Base-by-base conservation (phyloP, 1,139 yeast species). In the Protomyces macrosporus region DNA sequence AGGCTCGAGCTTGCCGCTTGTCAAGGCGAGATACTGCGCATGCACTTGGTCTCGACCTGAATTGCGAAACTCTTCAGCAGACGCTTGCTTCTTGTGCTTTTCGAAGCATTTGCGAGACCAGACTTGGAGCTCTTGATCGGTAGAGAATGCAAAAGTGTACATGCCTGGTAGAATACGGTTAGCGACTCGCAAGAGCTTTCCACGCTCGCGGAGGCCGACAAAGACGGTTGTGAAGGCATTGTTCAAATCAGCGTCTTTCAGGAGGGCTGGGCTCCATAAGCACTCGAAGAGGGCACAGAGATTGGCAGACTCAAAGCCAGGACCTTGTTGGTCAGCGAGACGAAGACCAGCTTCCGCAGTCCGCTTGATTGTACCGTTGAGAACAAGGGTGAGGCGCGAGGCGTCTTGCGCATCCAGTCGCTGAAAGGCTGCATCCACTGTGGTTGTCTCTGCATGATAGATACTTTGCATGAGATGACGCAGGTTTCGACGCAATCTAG, bases 121-220 rank as follows among this genome's bases (percentile, higher is more conserved):
- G 4, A 61, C 61, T 32, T 69, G 68, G 54, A 71, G 63, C 32
- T 67, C 70, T 1, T 66, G 62, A 39, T 72, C 72, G 14, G 53
- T 61, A 30, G 70, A 69, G 65, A 74, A 74, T 35, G 73, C 61
- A 58, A 74, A 70, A n/a, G 69, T 53, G 14, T 73, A 65, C 65
- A 73, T 68, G 1, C 73, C 76, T 0, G 76, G 75, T 6, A 70
- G 68, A 7, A 73, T 62, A 16, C 70, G 69, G 45, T 71, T 64
- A 10, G 71, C 65, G 16, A 72, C 66, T 16, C 70, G 65, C 37
- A 70, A 67, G 33, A 72, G 68, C 35, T 70, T 55, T 2, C 69
- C 69, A 9, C 71, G 67, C 3, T 65, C 58, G 48, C 71, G 74
- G 40, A 72, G 65, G 9, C 71, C 72, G 33, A 71, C 59, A 53